Percentiles rank a stretch among this genome's conserved stretches.
These are phyloP conservation scores for Plantago coronopus DNA, from an alignment of 305 asterid species.

Conservation along the genomic window DNA sequence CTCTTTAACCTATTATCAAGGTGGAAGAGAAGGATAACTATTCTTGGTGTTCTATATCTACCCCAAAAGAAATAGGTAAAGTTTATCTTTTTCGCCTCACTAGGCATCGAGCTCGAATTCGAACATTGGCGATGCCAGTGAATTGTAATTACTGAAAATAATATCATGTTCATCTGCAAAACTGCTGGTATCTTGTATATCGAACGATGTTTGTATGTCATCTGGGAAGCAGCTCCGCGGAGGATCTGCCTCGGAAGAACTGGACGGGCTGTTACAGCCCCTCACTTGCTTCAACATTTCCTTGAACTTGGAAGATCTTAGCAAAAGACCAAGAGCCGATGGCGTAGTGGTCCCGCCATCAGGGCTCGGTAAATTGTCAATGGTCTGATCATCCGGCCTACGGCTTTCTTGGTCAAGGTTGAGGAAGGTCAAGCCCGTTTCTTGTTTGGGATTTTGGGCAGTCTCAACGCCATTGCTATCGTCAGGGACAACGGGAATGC, in stretches of 20 bases:
- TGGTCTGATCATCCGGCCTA: conserved; percentile 21
- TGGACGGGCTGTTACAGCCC: conserved; percentile 26
- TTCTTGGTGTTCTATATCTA: conserved; percentile 12
- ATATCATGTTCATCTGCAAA: conserved; percentile 57
- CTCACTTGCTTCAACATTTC: conserved; percentile 54
- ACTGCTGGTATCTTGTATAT: conserved; percentile 58
- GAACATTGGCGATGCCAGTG: conserved; percentile 52
- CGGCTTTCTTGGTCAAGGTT: conserved; percentile 33
- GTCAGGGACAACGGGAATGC: conserved; percentile 19
- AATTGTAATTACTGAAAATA: conserved; percentile 51
- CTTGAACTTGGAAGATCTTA: conserved; percentile 58
- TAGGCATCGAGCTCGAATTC: conserved; percentile 55
- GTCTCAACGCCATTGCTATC: conserved; percentile 21
- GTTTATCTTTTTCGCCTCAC: neutral
- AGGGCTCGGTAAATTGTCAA: conserved; percentile 4
- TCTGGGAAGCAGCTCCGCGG: conserved; percentile 77
- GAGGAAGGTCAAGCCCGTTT: conserved; percentile 26
- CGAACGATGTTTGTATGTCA: conserved; percentile 83
- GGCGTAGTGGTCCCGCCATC: conserved; percentile 27
- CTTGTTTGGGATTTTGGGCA: conserved; percentile 27
- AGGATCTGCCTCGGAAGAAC: conserved; percentile 37
- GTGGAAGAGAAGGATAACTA: conserved; percentile 18
- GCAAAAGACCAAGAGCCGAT: conserved; percentile 47
- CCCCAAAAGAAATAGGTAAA: neutral
- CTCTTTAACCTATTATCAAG: conserved; percentile 18